Percentiles rank a stretch among this genome's conserved stretches.
Evolutionary conservation across 352 stramenopile species (phyloP).

Genomic region (Thalassiosira hispida): DNA sequence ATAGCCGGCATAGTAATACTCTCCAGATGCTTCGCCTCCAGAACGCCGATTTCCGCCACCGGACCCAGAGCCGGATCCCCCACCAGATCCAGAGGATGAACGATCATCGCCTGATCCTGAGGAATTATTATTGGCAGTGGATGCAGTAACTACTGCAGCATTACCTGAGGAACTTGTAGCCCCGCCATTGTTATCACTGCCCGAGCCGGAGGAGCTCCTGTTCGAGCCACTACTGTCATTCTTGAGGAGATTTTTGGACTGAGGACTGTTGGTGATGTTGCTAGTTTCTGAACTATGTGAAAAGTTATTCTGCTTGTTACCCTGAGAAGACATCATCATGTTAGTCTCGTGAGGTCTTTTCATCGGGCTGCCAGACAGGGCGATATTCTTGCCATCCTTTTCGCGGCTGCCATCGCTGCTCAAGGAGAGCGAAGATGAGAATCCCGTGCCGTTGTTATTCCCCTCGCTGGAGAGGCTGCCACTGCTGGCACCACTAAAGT

Average conservation of each 20-base stretch:
- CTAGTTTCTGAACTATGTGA: background rate
- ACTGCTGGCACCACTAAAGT: background rate
- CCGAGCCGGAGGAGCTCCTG: conserved; percentile 11
- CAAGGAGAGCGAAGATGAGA: background rate
- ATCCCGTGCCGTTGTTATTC: background rate
- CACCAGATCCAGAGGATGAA: conserved; percentile 15
- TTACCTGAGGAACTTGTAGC: conserved; percentile 20
- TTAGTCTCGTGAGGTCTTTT: background rate
- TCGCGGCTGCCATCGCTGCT: background rate
- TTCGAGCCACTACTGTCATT: background rate
- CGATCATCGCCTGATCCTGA: conserved; percentile 12
- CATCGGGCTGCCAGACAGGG: background rate
- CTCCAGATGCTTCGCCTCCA: conserved; percentile 24
- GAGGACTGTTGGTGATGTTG: background rate
- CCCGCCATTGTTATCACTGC: conserved; percentile 25
- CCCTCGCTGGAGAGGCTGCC: background rate
- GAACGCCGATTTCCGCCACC: conserved; percentile 17
- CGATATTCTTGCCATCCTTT: background rate
- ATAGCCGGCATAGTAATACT: conserved; percentile 49
- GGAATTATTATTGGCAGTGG: conserved; percentile 11
- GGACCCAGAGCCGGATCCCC: conserved; percentile 22
- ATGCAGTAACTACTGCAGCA: conserved; percentile 33
- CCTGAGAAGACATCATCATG: no score
- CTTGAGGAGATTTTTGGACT: background rate
- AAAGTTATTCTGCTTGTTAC: background rate